These are phyloP conservation scores for Helianthus tuberosus DNA, from an alignment of 129 eudicot genomes.

Conservation along the genomic window DNA sequence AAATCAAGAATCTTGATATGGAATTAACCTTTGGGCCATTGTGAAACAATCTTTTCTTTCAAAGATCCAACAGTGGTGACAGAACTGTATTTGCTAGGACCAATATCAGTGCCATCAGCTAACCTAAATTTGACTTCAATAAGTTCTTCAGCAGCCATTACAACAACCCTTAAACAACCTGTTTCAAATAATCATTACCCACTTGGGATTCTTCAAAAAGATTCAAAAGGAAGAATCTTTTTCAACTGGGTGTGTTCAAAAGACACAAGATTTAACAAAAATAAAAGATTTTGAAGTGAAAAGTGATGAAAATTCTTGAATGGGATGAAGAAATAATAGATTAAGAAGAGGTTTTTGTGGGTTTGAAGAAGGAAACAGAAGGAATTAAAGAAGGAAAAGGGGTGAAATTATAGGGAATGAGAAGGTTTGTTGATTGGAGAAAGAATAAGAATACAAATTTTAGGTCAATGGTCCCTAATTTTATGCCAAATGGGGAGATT, in stretches of 20 bases:
- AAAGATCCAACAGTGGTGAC: constrained; percentile 8
- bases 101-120: constrained; percentile 20
- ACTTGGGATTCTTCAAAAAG: background rate
- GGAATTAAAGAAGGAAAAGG: background rate
- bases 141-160: constrained; percentile 8
- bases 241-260: constrained; percentile 16
- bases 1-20: constrained; percentile 3
- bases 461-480: constrained; percentile 2
- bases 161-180: background rate
- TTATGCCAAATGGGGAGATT: constrained; percentile 11
- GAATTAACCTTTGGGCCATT: constrained; percentile 6
- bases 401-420: constrained; percentile 10
- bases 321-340: background rate
- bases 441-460: constrained; percentile 15
- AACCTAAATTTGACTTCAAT: constrained; percentile 15
- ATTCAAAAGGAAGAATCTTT: background rate
- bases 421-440: constrained; percentile 12
- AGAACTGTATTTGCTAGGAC: constrained; percentile 6
- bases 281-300: background rate
- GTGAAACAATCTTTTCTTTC: constrained; percentile 12
- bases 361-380: background rate
- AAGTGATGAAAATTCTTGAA: background rate
- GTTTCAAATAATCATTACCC: constrained; percentile 9
- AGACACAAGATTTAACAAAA: constrained; percentile 11
- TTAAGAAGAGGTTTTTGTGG: constrained; percentile 1